phyloP scores from a whole-genome alignment of 75 land plant genomes.

The Cryptomeria japonica region DNA sequence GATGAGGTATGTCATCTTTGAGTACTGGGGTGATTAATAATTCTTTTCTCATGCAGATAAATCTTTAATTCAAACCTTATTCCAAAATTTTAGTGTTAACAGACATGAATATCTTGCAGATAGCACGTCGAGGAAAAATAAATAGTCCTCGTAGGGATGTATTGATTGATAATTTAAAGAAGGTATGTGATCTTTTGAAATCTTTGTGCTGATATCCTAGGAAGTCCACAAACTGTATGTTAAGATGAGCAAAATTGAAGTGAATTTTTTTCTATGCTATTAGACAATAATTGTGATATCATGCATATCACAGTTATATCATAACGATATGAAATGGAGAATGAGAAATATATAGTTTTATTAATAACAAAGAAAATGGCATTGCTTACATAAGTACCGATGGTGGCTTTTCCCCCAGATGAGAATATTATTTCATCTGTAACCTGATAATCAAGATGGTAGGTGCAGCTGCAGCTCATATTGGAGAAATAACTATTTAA shows the following conservation, averaged over 20 bases:
- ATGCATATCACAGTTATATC: not conserved
- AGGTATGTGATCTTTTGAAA: constrained; percentile 37
- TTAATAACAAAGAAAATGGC: not conserved
- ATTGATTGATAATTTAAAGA: constrained; percentile 44
- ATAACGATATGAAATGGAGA: not conserved
- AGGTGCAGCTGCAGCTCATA: not conserved
- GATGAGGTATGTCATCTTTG: constrained; percentile 63
- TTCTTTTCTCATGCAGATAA: not conserved
- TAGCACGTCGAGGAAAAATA: constrained; percentile 71
- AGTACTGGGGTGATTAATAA: not conserved
- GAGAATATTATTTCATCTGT: not conserved
- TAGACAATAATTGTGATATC: not conserved
- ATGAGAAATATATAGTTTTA: not conserved
- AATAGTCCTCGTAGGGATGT: constrained; percentile 65
- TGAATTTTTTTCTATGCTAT: not conserved
- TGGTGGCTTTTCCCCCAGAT: not conserved
- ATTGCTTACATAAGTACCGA: not conserved
- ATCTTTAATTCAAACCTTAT: not conserved
- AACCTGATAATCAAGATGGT: not conserved
- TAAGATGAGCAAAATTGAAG: not conserved
- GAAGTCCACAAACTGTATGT: not conserved
- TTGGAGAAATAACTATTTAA: not conserved
- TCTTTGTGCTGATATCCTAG: not conserved
- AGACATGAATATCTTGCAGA: constrained; percentile 31
- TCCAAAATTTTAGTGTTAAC: not conserved